Base-by-base conservation (phyloP, 176 grass and related monocot species). In the Olyra latifolia region DNA sequence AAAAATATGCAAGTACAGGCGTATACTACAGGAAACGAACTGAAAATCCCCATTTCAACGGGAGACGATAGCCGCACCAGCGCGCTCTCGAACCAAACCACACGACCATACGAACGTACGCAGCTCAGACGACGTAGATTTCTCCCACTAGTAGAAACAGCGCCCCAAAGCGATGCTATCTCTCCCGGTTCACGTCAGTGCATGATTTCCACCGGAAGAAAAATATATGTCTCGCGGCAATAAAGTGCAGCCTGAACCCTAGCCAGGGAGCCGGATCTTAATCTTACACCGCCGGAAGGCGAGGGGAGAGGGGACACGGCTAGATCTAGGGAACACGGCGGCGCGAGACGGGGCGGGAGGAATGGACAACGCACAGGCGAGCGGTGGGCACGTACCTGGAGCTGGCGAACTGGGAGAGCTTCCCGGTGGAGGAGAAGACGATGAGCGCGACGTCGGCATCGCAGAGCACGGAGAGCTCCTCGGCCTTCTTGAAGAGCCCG, bases 401-500 rank as follows among this genome's bases (percentile, higher is more conserved):
- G 72, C 91, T 97, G 27, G 91, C 86, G 87, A 90, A 94, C 69
- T 97, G 87, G 59, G 88, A 94, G 49, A 97, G 91, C 82, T 92
- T 97, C 46, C 91, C 89, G 27, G 94, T 94, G 71, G 94, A 87
- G 22, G 94, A 97, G 86, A 97, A 93, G 75, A 97, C 89, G 81
- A 97, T 91, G 78, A 97, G 94, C 17, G 94, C 94, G 57, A 97
- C 91, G 65, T 97, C 94, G 19, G 91, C 91, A 68, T 97, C 94
- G 75, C 94, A 97, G 1, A 97, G 94, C 19, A 97, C 82, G 47
- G 94, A 91, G 65, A 97, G 91, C 81, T 97, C 91, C 81, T 97
- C 91, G 30, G 94, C 94, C 81, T 97, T 97, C 91, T 97, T 97
- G 88, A 97, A 94, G 79, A 97, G 83, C 1, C 94, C 94, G 85